phyloP scores from a whole-genome alignment of 1,284 basidiomycete species.

The Ceratobasidium sp. region DNA sequence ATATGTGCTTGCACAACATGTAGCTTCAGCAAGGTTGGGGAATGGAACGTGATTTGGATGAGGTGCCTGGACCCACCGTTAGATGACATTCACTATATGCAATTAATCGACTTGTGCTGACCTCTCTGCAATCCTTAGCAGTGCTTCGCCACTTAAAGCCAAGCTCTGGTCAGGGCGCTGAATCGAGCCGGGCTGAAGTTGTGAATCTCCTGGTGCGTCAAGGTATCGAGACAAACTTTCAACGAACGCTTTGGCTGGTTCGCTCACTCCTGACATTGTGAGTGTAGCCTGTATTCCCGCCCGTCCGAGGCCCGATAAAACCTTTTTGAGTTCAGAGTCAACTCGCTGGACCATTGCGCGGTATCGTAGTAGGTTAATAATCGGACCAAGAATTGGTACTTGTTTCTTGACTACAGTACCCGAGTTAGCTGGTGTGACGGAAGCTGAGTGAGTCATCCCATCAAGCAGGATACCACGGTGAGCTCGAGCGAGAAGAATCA shows the following conservation, averaged over 20 bases:
- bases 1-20: slow-evolving; percentile 83
- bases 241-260: slow-evolving; percentile 72
- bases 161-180: slow-evolving; percentile 52
- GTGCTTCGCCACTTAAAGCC: slow-evolving; percentile 74
- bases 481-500: slow-evolving; percentile 73
- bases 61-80: slow-evolving; percentile 66
- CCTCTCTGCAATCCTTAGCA: slow-evolving; percentile 77
- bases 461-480: slow-evolving; percentile 69
- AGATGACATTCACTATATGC: slow-evolving; percentile 18
- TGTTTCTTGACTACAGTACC: slow-evolving; percentile 50
- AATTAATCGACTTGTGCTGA: slow-evolving; percentile 53
- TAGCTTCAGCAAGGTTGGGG: slow-evolving; percentile 77
- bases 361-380: slow-evolving; percentile 83
- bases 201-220: slow-evolving; percentile 16
- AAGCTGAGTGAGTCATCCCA: slow-evolving; percentile 59
- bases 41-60: slow-evolving; percentile 76
- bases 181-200: slow-evolving; percentile 16
- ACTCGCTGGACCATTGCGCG: slow-evolving; percentile 77
- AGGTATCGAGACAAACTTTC: slow-evolving; percentile 58
- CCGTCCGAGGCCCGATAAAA: slow-evolving; percentile 64
- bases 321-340: slow-evolving; percentile 68
- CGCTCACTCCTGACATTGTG: slow-evolving; percentile 74
- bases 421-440: slow-evolving; percentile 48
- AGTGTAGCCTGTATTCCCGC: slow-evolving; percentile 72
- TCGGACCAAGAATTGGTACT: slow-evolving; percentile 69